A percentile compares a stretch with the other conserved stretches of the same genome.
These are phyloP conservation scores for Huntiella decipiens DNA, from an alignment of 2,329 filamentous ascomycete species.

Conservation along the genomic window DNA sequence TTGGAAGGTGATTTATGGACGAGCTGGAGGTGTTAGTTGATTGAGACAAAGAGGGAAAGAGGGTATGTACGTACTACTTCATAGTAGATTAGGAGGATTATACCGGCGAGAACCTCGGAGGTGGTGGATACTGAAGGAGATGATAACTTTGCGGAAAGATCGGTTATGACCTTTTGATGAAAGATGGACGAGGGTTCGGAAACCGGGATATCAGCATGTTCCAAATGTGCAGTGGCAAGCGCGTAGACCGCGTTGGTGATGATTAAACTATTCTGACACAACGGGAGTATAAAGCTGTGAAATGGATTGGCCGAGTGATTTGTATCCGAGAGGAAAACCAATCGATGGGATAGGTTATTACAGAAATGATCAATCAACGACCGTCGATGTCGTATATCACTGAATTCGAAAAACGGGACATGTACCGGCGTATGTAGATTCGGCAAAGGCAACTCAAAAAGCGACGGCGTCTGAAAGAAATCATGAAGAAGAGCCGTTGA, in stretches of 20 bases:
- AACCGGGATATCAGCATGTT: slow-evolving; percentile 38
- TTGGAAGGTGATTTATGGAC: slow-evolving; percentile 40
- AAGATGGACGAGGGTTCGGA: slow-evolving; percentile 38
- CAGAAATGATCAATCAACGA: slow-evolving; percentile 43
- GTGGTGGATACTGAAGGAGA: too few species aligned
- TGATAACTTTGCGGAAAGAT: slow-evolving; percentile 12
- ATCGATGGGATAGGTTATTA: slow-evolving; percentile 44
- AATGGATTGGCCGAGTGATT: slow-evolving; percentile 33
- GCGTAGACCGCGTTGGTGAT: slow-evolving; percentile 75
- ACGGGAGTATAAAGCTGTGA: slow-evolving; percentile 41
- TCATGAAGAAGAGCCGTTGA: too few species aligned
- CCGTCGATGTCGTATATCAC: slow-evolving; percentile 32
- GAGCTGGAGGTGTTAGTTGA: slow-evolving; percentile 23
- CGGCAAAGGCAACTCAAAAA: too few species aligned
- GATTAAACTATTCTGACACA: slow-evolving; percentile 33
- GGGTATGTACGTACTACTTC: slow-evolving; percentile 33
- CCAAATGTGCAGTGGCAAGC: slow-evolving; percentile 64
- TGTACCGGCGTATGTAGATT: too few species aligned
- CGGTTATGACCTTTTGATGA: slow-evolving; percentile 40
- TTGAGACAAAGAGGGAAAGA: not conserved
- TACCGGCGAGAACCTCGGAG: slow-evolving; percentile 35
- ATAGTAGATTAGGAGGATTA: slow-evolving; percentile 43
- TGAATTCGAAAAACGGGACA: slow-evolving; percentile 28
- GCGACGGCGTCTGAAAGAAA: too few species aligned
- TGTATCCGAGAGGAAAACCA: slow-evolving; percentile 42